Percentiles rank a stretch among this genome's conserved stretches.
Evolutionary conservation across 371 early-diverging fungal species (phyloP).

Genomic region (Neoconidiobolus thromboides): DNA sequence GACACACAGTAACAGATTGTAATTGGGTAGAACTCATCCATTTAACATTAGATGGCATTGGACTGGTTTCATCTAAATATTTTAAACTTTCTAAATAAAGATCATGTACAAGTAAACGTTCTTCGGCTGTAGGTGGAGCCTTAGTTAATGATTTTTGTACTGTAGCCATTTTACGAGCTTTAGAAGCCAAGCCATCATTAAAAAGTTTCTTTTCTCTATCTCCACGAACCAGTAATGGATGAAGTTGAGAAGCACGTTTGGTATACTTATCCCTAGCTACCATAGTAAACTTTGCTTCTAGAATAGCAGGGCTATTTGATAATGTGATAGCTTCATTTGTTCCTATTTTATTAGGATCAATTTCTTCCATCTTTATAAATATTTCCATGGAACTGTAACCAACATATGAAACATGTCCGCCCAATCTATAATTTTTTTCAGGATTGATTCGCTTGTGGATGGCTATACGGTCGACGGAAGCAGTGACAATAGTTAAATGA

Average conservation of each 20-base stretch:
- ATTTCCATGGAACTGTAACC: constrained; percentile 79
- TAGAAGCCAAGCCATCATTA: constrained; percentile 39
- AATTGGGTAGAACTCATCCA: constrained; percentile 70
- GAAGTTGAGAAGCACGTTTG: constrained; percentile 45
- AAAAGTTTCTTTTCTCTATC: constrained; percentile 52
- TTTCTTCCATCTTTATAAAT: constrained; percentile 46
- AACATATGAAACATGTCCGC: constrained; percentile 64
- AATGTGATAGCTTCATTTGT: constrained; percentile 3
- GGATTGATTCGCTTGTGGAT: constrained; percentile 38
- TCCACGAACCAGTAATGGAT: constrained; percentile 47
- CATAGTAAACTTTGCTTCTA: constrained; percentile 78
- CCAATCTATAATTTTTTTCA: constrained; percentile 46
- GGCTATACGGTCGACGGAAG: constrained; percentile 79
- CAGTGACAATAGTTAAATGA: constrained; percentile 66
- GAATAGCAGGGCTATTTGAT: constrained; percentile 24
- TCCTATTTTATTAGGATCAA: neutral
- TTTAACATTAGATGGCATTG: constrained; percentile 26
- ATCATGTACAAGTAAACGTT: constrained; percentile 60
- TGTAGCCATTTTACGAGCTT: neutral
- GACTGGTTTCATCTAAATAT: constrained; percentile 14
- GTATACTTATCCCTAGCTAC: constrained; percentile 65
- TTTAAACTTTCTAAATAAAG: constrained; percentile 43
- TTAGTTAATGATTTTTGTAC: constrained; percentile 18
- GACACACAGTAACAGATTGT: constrained; percentile 48
- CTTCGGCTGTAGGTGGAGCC: constrained; percentile 64